phyloP scores from a whole-genome alignment of 192 early-diverging fungal genomes.

The Bifiguratus adelaidae region DNA sequence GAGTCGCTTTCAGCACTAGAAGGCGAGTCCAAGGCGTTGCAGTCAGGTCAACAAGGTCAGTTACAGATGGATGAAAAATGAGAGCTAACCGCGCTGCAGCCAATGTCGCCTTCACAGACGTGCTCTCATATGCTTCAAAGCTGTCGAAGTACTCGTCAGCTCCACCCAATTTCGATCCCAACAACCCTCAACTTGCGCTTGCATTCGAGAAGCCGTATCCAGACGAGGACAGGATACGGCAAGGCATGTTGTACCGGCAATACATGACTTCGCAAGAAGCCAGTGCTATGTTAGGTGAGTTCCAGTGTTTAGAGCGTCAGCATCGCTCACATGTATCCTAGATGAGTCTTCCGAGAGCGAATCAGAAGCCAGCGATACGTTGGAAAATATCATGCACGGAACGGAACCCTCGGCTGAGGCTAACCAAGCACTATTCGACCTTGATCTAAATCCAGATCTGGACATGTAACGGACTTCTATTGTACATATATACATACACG shows the following conservation, averaged over 20 bases:
- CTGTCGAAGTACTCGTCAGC: slow-evolving; percentile 38
- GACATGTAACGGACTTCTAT: too few relatives aligned
- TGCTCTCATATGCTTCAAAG: slow-evolving; percentile 37
- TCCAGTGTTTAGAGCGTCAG: background rate
- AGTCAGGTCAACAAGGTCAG: slow-evolving; percentile 16
- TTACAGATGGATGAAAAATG: background rate
- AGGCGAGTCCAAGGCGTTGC: slow-evolving; percentile 10
- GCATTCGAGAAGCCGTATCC: slow-evolving; percentile 41
- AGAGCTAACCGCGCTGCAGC: slow-evolving; percentile 7
- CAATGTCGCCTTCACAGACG: slow-evolving; percentile 28
- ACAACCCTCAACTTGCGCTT: slow-evolving; percentile 25
- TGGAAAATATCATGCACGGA: slow-evolving; percentile 5
- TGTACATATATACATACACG: too few relatives aligned
- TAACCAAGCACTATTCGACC: slow-evolving; percentile 14
- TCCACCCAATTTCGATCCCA: slow-evolving; percentile 33
- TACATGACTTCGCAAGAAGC: slow-evolving; percentile 21
- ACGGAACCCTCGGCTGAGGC: background rate
- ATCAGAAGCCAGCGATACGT: slow-evolving; percentile 12
- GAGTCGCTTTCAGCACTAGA: slow-evolving; percentile 10
- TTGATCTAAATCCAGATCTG: slow-evolving; percentile 31
- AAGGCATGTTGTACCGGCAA: slow-evolving; percentile 35
- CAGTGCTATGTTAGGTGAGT: slow-evolving; percentile 15
- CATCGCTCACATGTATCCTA: background rate
- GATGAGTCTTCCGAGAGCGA: slow-evolving; percentile 21
- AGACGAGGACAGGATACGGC: slow-evolving; percentile 38